Evolutionary conservation across 352 stramenopile species (phyloP), one percentile per base, ranked within the genome.

Genomic region (Phytophthora foliorum): DNA sequence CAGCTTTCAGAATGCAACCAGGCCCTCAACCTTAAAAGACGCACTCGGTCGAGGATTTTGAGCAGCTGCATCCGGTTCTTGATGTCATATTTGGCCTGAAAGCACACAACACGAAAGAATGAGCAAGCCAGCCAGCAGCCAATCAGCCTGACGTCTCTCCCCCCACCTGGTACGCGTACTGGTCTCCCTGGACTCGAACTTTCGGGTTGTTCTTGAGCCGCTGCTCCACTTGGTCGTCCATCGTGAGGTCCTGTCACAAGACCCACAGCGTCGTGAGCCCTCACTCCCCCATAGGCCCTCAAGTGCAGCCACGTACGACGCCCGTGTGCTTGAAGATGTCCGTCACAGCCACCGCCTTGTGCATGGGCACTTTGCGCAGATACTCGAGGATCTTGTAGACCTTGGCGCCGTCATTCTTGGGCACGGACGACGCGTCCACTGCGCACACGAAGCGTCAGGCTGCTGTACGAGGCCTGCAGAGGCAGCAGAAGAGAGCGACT

Each of bases 381-480:
- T 92, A 95, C 67, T 94, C 83, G 17, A 95, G 77, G 75, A 95
- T 93, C 72, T 95, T 94, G 77, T 95, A 94, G 9, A 94, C 84
- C 57, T 94, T 94, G 57, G 84, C 84, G 59, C 86, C 86, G 63
- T 94, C 86, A 82, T 94, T 94, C 72, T 92, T 94, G 52, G 86
- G 86, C 62, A 93, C 86, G 10, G 76, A 82, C 13, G 86, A 94
- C 46, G 84, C 84, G 58, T 94, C 86, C 51, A 94, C 86, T 94
- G 64, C 24, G 13, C 36, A 27, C 13, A 59, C 16, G 6, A 61
- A 17, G 9, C 27, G 27, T 45, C 17, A 55, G 27, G 17, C 14
- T 22, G n/a, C 42, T 27, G 9, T 29, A 16, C 14, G 42, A 27
- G 42, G 21, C 9, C 10, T 7, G 3, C 19, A 17, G 21, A 27